Percentiles rank a stretch among this genome's conserved stretches.
phyloP scores from a whole-genome alignment of 2,329 filamentous ascomycete genomes.

The Claviceps lovelessii region DNA sequence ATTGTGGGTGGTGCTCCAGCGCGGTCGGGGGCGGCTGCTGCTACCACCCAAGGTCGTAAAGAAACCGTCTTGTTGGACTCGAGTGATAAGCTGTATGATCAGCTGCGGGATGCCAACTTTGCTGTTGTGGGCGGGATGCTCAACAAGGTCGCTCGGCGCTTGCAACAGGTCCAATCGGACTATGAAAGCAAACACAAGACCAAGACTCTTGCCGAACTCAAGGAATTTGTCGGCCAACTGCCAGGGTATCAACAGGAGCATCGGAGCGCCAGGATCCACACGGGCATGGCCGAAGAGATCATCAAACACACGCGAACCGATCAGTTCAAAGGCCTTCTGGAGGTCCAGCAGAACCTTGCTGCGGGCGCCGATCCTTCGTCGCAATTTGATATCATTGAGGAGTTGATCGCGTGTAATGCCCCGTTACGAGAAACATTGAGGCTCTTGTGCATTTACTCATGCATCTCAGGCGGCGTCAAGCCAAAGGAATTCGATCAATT shows the following conservation, averaged over 20 bases:
- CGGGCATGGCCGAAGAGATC: slow-evolving; percentile 83
- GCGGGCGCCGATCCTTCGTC: slow-evolving; percentile 78
- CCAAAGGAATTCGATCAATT: slow-evolving; percentile 81
- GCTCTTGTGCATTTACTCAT: slow-evolving; percentile 81
- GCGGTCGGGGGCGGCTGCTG: slow-evolving; percentile 42
- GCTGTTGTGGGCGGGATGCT: slow-evolving; percentile 80
- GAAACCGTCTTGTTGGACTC: slow-evolving; percentile 81
- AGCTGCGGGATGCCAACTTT: slow-evolving; percentile 85
- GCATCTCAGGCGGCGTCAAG: slow-evolving; percentile 75
- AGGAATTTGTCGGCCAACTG: slow-evolving; percentile 88
- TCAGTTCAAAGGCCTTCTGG: slow-evolving; percentile 72
- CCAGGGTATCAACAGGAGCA: slow-evolving; percentile 89
- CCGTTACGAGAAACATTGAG: slow-evolving; percentile 71
- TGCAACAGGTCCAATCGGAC: slow-evolving; percentile 69
- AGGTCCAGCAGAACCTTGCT: slow-evolving; percentile 90
- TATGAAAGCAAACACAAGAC: slow-evolving; percentile 82
- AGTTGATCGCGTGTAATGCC: slow-evolving; percentile 79
- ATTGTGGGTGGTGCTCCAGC: slow-evolving; percentile 67
- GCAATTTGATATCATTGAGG: slow-evolving; percentile 82
- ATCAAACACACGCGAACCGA: slow-evolving; percentile 86
- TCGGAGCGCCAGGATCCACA: slow-evolving; percentile 82
- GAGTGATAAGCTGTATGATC: slow-evolving; percentile 74
- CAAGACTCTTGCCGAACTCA: slow-evolving; percentile 79
- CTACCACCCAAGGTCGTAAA: slow-evolving; percentile 50
- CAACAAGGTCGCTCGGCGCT: slow-evolving; percentile 76